phyloP scores from a whole-genome alignment of 345 rosid genomes.

The Euphorbia pulcherrima region DNA sequence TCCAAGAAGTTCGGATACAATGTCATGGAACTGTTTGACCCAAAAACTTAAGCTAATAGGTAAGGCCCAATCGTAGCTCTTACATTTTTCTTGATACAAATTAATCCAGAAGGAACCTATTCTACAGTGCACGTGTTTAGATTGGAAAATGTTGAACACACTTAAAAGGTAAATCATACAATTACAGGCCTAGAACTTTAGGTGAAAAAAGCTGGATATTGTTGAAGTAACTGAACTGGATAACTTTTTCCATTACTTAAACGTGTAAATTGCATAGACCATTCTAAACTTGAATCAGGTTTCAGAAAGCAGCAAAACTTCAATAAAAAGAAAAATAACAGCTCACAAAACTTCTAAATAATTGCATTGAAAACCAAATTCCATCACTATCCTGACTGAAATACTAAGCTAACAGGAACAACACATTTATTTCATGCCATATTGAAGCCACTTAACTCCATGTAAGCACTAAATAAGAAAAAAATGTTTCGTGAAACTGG shows the following conservation, averaged over 20 bases:
- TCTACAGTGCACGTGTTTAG: neutral
- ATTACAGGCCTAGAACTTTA: neutral
- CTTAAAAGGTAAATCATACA: neutral
- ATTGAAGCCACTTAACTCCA: neutral
- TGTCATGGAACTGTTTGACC: too few relatives aligned
- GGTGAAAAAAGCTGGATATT: neutral
- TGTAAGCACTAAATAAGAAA: neutral
- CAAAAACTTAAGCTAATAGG: too few relatives aligned
- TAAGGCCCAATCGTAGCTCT: too few relatives aligned
- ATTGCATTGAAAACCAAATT: neutral
- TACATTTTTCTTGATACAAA: neutral
- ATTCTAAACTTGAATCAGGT: neutral
- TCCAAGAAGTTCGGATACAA: too few relatives aligned
- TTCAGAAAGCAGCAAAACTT: neutral
- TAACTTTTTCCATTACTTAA: neutral
- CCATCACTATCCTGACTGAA: neutral
- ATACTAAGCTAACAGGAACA: neutral
- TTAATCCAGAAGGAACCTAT: neutral
- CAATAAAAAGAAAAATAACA: too few relatives aligned
- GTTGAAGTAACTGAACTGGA: neutral
- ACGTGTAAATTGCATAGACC: neutral
- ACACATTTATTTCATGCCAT: neutral
- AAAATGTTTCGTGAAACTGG: neutral
- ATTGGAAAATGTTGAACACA: neutral
- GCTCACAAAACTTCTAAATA: neutral